These are phyloP conservation scores for Astrothelium macrocarpum DNA, from an alignment of 495 filamentous ascomycete species.

Conservation along the genomic window DNA sequence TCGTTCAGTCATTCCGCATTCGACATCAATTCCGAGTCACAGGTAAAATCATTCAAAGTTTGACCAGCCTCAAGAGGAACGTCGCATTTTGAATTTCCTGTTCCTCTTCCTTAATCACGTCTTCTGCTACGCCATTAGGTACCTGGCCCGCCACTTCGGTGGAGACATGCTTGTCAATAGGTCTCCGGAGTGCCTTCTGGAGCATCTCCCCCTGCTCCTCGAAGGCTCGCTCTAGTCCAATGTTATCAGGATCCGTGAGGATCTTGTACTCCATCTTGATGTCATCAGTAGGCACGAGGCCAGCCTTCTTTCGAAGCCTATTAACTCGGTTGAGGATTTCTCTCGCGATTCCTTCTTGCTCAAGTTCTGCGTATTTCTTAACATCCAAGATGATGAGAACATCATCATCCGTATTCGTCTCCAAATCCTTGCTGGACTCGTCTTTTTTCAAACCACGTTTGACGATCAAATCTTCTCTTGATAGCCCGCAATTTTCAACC, in stretches of 20 bases:
- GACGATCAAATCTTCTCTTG: slow-evolving; percentile 73
- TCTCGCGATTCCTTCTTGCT: slow-evolving; percentile 64
- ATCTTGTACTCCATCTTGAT: slow-evolving; percentile 77
- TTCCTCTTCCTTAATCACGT: slow-evolving; percentile 72
- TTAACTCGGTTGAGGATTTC: slow-evolving; percentile 82
- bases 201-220: slow-evolving; percentile 56
- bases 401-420: slow-evolving; percentile 77
- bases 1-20: slow-evolving; percentile 10
- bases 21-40: background rate
- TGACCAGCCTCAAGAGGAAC: slow-evolving; percentile 73
- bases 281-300: slow-evolving; percentile 71
- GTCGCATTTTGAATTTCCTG: slow-evolving; percentile 82
- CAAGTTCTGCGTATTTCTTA: slow-evolving; percentile 61
- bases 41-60: slow-evolving; percentile 41
- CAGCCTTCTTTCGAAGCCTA: slow-evolving; percentile 70
- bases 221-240: slow-evolving; percentile 67
- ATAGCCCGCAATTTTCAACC: slow-evolving; percentile 75
- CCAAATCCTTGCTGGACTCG: slow-evolving; percentile 56
- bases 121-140: slow-evolving; percentile 45
- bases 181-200: slow-evolving; percentile 70
- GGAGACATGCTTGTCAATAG: slow-evolving; percentile 62
- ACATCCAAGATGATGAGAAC: slow-evolving; percentile 75
- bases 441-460: slow-evolving; percentile 67
- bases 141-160: slow-evolving; percentile 56
- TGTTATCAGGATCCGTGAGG: slow-evolving; percentile 63